These are phyloP conservation scores for Sporisorium reilianum DNA, from an alignment of 1,284 basidiomycete species.

Conservation along the genomic window DNA sequence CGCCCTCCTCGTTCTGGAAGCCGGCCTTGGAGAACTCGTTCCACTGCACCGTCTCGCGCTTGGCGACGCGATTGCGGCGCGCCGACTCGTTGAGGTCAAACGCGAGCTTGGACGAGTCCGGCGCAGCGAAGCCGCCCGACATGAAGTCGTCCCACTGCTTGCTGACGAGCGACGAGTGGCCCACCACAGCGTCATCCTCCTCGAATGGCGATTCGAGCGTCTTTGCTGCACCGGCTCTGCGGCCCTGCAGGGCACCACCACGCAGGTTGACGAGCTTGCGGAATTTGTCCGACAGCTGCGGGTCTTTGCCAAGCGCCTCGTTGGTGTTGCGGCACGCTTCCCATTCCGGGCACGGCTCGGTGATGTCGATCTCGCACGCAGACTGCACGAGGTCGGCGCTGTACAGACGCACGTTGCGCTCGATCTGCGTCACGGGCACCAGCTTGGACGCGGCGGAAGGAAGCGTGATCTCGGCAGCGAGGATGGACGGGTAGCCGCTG, in stretches of 20 bases:
- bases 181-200: conserved; percentile 38
- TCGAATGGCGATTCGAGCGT: conserved; percentile 7
- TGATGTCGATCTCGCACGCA: conserved; percentile 54
- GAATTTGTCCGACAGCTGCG: conserved; percentile 63
- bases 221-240: conserved; percentile 11
- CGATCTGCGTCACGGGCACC: conserved; percentile 64
- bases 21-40: conserved; percentile 60
- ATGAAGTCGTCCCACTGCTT: conserved; percentile 65
- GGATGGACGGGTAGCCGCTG: conserved; percentile 59
- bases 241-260: conserved; percentile 37
- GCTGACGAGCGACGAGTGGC: conserved; percentile 51
- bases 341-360: conserved; percentile 52
- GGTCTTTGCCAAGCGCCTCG: conserved; percentile 48
- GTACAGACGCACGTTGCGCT: conserved; percentile 63
- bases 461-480: conserved; percentile 47
- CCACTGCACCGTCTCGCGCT: conserved; percentile 60
- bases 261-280: conserved; percentile 65
- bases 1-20: conserved; percentile 43
- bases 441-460: conserved; percentile 46
- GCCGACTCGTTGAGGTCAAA: conserved; percentile 66
- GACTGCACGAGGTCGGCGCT: conserved; percentile 62
- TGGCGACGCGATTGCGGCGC: conserved; percentile 43
- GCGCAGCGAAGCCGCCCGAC: conserved; percentile 59
- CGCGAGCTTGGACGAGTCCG: conserved; percentile 61
- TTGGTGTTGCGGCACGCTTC: conserved; percentile 39